A percentile compares a stretch with the other conserved stretches of the same genome.
These are phyloP conservation scores for Prunus davidiana DNA, from an alignment of 306 rosid genomes.

Conservation along the genomic window DNA sequence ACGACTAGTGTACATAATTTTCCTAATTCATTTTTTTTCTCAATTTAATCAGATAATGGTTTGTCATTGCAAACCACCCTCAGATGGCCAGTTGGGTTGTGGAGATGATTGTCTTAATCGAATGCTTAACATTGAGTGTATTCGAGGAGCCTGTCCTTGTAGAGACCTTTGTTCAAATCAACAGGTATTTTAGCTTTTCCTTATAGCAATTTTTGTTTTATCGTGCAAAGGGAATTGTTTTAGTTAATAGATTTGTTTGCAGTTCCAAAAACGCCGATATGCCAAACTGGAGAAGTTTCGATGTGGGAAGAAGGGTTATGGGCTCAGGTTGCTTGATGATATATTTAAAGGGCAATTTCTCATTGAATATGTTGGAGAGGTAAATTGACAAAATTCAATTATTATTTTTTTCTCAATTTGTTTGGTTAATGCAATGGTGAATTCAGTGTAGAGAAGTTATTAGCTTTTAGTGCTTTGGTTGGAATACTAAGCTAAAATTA, in stretches of 20 bases:
- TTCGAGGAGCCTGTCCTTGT: slow-evolving; percentile 91
- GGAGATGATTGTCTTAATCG: slow-evolving; percentile 96
- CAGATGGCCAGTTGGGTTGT: slow-evolving; percentile 69
- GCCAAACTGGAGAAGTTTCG: slow-evolving; percentile 74
- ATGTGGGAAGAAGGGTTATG: slow-evolving; percentile 92
- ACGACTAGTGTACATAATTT: background rate
- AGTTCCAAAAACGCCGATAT: slow-evolving; percentile 93
- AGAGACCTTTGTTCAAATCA: slow-evolving; percentile 88
- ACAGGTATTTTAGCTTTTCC: slow-evolving; percentile 58
- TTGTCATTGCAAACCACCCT: slow-evolving; percentile 73
- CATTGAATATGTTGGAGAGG: slow-evolving; percentile 99
- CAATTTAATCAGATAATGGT: slow-evolving; percentile 79
- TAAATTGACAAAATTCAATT: slow-evolving; percentile 26
- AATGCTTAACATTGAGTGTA: slow-evolving; percentile 90
- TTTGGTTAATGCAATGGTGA: background rate
- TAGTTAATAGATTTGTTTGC: slow-evolving; percentile 36
- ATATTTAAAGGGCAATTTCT: slow-evolving; percentile 76
- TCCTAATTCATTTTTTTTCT: slow-evolving; percentile 15
- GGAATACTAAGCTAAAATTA: background rate
- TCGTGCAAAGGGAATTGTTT: slow-evolving; percentile 31
- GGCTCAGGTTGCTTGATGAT: slow-evolving; percentile 66
- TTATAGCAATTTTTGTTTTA: slow-evolving; percentile 1
- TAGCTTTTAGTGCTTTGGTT: background rate
- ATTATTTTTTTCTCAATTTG: background rate
- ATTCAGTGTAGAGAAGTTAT: background rate